phyloP scores from a whole-genome alignment of 805 yeast genomes.

The Spathaspora arborariae region DNA sequence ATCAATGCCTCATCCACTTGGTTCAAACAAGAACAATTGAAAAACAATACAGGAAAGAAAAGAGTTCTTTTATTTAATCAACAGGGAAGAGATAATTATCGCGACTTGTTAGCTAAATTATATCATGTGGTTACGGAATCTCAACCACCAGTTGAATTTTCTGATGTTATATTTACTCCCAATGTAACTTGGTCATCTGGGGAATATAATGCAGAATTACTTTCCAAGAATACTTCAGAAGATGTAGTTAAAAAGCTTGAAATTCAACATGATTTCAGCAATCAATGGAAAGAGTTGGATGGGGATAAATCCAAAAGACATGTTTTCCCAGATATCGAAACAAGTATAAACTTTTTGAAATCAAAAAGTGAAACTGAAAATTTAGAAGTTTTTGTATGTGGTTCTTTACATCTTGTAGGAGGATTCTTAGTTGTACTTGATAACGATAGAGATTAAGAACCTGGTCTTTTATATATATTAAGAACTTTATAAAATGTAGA shows the following conservation, averaged over 20 bases:
- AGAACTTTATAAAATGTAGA: neutral
- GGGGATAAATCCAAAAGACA: constrained; percentile 25
- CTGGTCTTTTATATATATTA: neutral
- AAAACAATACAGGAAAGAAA: constrained; percentile 23
- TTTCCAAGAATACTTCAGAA: constrained; percentile 79
- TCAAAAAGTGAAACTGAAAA: constrained; percentile 19
- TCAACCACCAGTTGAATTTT: constrained; percentile 47
- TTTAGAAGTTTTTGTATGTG: constrained; percentile 83
- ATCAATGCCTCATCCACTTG: constrained; percentile 78
- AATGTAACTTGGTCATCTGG: constrained; percentile 91
- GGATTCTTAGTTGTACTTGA: constrained; percentile 87
- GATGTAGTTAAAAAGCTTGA: constrained; percentile 74
- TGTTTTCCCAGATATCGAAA: constrained; percentile 73
- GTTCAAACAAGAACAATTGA: constrained; percentile 43
- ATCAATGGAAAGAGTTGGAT: constrained; percentile 61
- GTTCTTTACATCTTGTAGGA: constrained; percentile 92
- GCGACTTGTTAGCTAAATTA: constrained; percentile 54
- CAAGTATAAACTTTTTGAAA: constrained; percentile 55
- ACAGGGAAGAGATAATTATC: constrained; percentile 82
- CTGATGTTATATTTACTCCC: constrained; percentile 80
- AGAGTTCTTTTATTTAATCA: constrained; percentile 80
- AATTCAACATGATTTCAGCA: constrained; percentile 74
- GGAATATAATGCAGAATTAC: constrained; percentile 71
- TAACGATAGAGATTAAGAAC: constrained; percentile 13
- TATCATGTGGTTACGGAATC: constrained; percentile 34